These are phyloP conservation scores for Eremochloa ophiuroides DNA, from an alignment of 176 grass and related monocot genomes.

Conservation along the genomic window DNA sequence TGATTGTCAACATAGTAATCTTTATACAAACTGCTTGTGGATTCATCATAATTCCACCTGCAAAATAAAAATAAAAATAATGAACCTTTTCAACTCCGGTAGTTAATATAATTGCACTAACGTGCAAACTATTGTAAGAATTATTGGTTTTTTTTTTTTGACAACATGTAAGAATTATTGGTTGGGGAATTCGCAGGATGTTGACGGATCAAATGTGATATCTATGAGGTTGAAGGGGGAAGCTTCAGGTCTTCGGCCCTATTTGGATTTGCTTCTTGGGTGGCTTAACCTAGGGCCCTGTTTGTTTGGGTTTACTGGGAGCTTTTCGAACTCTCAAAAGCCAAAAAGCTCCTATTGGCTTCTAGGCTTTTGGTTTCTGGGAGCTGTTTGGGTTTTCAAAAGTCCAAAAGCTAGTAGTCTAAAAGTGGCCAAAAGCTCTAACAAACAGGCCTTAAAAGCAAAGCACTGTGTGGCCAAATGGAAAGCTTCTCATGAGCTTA, in stretches of 20 bases:
- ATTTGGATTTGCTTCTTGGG: background rate
- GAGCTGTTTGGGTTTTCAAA: too few relatives aligned
- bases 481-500: too few relatives aligned
- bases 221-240: too few relatives aligned
- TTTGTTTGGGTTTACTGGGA: too few relatives aligned
- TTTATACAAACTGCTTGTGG: constrained; percentile 29
- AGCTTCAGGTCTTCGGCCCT: background rate
- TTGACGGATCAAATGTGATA: background rate
- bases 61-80: constrained; percentile 2
- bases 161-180: background rate
- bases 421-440: too few relatives aligned
- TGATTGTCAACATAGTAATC: constrained; percentile 11
- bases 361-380: too few relatives aligned
- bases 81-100: background rate
- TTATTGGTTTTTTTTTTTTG: background rate
- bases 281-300: too few relatives aligned
- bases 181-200: background rate
- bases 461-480: background rate
- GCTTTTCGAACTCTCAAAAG: too few relatives aligned
- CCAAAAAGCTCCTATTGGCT: too few relatives aligned
- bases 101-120: background rate
- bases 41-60: constrained; percentile 65
- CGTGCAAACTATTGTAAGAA: background rate
- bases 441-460: too few relatives aligned
- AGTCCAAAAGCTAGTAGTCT: too few relatives aligned